A percentile compares a stretch with the other conserved stretches of the same genome.
These are phyloP conservation scores for Metarhizium anisopliae DNA, from an alignment of 2,329 filamentous ascomycete species.

Conservation along the genomic window DNA sequence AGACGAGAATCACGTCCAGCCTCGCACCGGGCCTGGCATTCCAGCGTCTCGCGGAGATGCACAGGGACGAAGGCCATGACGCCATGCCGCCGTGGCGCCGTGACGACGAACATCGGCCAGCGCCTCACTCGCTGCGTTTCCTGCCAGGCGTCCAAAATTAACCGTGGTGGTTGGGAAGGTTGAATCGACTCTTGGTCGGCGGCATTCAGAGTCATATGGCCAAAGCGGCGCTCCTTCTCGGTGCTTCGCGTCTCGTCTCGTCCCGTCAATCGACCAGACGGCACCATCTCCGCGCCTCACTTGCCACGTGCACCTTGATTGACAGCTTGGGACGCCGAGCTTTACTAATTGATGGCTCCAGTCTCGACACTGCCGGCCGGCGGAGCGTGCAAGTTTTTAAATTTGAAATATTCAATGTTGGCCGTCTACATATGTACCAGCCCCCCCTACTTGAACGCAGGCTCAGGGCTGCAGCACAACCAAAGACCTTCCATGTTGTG, in stretches of 20 bases:
- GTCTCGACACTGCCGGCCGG: too few species aligned
- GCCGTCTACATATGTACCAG: too few species aligned
- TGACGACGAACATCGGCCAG: neutral
- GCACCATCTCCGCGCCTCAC: neutral
- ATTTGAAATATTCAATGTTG: too few species aligned
- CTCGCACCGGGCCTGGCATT: neutral
- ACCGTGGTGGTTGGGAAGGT: neutral
- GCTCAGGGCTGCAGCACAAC: neutral
- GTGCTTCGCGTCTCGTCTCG: neutral
- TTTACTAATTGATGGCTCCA: too few species aligned
- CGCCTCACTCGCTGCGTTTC: neutral
- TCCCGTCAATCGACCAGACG: neutral
- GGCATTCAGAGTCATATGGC: neutral
- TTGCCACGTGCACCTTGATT: neutral
- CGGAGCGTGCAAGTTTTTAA: too few species aligned
- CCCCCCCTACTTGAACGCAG: too few species aligned
- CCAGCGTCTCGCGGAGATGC: neutral
- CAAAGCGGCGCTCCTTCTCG: neutral
- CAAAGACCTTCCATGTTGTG: neutral
- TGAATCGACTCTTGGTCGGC: neutral
- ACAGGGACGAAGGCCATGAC: neutral
- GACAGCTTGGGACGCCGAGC: neutral
- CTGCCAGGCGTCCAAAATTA: neutral
- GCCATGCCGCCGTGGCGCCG: neutral
- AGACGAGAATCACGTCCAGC: neutral